Evolutionary conservation across 805 yeast genomes (phyloP), one percentile per base, ranked within the genome.

Genomic region (Metschnikowia vanudenii): DNA sequence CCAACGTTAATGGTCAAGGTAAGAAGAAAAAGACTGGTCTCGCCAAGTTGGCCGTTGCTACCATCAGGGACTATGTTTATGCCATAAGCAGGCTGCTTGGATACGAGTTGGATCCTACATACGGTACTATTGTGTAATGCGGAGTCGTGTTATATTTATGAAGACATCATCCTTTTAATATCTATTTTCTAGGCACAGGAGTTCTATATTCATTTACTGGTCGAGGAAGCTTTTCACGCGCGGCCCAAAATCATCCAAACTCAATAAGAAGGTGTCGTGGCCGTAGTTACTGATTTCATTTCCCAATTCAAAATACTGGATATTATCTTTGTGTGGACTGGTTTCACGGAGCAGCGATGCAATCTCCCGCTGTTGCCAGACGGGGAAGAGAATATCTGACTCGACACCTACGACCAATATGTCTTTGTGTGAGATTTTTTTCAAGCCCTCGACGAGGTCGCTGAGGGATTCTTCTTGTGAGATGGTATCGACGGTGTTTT

Each of bases 351-450:
- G 72, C 31, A 81, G 79, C 13, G 80, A 78, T 24, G 81, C 82
- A 46, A 88, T 82, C 61, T 91, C 97, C 46, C 82, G 68, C 66
- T 91, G 97, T 69, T 91, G 97, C 96, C 96, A 88, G 31, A 84
- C 88, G 1, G 97, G 97, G 73, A 91, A 91, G 42, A 91, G 73
- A 34, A 87, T 86, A 62, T 91, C 97, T 1, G 94, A 84, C 60
- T 88, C 94, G n/a, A 90, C 97, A 10, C 97, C 97, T 43, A 91
- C 77, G 3, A 91, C 88, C 46, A 91, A 71, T 3, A 87, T 75
- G 29, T 85, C 82, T 49, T 82, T 80, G 52, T 82, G 73, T 1
- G 84, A 73, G 46, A 91, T 69, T 22, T 79, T 78, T 26, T 61
- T 57, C 73, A 91, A 68, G 2, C 97, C 97, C 16, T 71, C 65